Base-by-base conservation (phyloP, 768 basidiomycete species). In the Podaxis pistillaris region DNA sequence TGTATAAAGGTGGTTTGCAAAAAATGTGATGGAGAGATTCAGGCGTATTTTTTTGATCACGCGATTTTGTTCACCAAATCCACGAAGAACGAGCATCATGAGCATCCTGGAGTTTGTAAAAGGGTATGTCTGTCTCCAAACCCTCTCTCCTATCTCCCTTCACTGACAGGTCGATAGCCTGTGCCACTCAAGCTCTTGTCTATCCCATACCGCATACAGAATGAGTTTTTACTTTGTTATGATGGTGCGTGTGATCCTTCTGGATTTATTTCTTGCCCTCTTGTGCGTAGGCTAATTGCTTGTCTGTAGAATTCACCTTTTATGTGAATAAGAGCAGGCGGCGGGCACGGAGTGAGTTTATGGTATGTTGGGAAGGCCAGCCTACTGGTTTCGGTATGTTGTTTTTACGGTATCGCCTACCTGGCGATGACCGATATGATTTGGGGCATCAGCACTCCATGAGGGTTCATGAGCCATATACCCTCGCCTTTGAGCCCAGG, bases 321-420 rank as follows among this genome's bases (percentile, higher is more conserved):
- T 98, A 98, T 74, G 95, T 99, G 67, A 96, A 98, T 76, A 94
- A 93, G 79, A 96, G 89, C 64, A 97, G 97, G 2, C 90, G 94
- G 79, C 81, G 94, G 64, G 93, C 96, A 55, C 80, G 93, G 58
- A 90, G 86, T 65, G 88, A 93, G 62, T 98, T 98, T 80, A 93
- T 96, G 84, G 93, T 98, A 11, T 83, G 91, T 66, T 99, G 97
- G 97, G 96, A 98, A 75, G 97, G 97, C 7, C 81, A 81, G 50
- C 97, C 97, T 0, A 92, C 93, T 4, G 90, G 91, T 40, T 98
- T 99, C 69, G 97, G 97, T 97, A 72, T 70, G 93, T 77, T 2
- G 5, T 51, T 52, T 54, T 12, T 22, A 49, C 33, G 22, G 52
- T 17, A 8, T 24, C 19, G 33, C 33, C 28, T 58, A 24, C 44